A percentile compares a stretch with the other conserved stretches of the same genome.
Evolutionary conservation across 2,329 filamentous ascomycete species (phyloP).

Genomic region (Fusarium sp.): DNA sequence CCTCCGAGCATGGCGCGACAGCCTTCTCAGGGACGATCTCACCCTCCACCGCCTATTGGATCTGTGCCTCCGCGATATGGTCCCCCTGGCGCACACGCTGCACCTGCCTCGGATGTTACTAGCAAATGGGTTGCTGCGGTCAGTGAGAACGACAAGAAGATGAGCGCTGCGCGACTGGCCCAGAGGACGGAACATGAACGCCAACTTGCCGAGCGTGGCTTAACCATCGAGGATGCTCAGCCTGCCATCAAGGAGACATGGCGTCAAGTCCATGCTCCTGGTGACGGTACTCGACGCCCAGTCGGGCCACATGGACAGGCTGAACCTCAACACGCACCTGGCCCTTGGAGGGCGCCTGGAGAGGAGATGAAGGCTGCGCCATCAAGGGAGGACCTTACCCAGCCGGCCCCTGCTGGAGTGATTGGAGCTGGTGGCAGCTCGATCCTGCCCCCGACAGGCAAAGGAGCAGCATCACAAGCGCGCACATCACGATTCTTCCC

Average conservation of each 20-base stretch:
- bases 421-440: conserved; percentile 44
- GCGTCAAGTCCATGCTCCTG: conserved; percentile 58
- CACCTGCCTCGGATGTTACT: conserved; percentile 48
- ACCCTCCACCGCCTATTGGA: conserved; percentile 49
- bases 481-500: conserved; percentile 74
- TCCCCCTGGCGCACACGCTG: conserved; percentile 46
- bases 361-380: conserved; percentile 40
- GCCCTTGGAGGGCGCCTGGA: conserved; percentile 48
- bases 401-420: conserved; percentile 42
- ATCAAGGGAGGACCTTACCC: conserved; percentile 38
- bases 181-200: conserved; percentile 58
- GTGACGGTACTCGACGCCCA: conserved; percentile 51
- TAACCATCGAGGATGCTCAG: conserved; percentile 59
- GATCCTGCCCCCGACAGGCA: conserved; percentile 45
- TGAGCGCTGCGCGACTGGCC: conserved; percentile 53
- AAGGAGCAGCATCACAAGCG: conserved; percentile 56
- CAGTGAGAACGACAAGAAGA: conserved; percentile 60
- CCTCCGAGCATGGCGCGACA: conserved; percentile 48
- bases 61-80: conserved; percentile 48
- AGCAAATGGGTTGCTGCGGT: conserved; percentile 59
- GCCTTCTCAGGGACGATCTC: conserved; percentile 44
- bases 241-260: conserved; percentile 66
- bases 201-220: conserved; percentile 58
- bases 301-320: conserved; percentile 40
- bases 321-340: conserved; percentile 46